These are phyloP conservation scores for Fragilariopsis cylindrus DNA, from an alignment of 108 stramenopile species.

Conservation along the genomic window DNA sequence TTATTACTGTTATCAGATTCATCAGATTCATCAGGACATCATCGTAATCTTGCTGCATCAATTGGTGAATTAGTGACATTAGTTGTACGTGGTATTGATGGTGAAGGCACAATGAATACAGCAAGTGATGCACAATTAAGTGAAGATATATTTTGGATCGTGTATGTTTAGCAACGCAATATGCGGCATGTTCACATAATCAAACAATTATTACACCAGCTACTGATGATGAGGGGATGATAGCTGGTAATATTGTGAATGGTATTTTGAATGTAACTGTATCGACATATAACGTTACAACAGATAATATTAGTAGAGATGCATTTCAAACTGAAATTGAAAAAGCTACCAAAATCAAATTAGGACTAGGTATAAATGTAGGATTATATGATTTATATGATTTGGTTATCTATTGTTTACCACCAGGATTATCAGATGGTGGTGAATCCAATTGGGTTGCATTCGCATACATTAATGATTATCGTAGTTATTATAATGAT, in stretches of 20 bases:
- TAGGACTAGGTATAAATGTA: background rate
- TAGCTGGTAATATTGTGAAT: background rate
- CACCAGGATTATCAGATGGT: background rate
- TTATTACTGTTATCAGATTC: no score
- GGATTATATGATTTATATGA: background rate
- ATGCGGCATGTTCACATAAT: slow-evolving; percentile 42
- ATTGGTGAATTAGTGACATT: background rate
- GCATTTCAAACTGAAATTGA: background rate
- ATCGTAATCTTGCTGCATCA: background rate
- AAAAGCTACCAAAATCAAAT: background rate
- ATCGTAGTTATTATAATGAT: slow-evolving; percentile 45
- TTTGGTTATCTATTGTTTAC: slow-evolving; percentile 1
- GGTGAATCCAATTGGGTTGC: background rate
- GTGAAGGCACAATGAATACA: background rate
- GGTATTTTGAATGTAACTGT: background rate
- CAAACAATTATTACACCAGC: background rate
- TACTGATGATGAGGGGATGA: background rate
- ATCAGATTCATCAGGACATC: no score
- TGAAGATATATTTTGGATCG: slow-evolving; percentile 22
- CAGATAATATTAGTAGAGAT: background rate
- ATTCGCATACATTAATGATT: slow-evolving; percentile 38
- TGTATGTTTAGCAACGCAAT: slow-evolving; percentile 43
- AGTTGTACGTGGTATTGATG: background rate
- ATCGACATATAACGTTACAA: background rate
- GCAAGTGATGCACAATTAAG: background rate